phyloP scores from a whole-genome alignment of 306 rosid genomes.

The Morella rubra region DNA sequence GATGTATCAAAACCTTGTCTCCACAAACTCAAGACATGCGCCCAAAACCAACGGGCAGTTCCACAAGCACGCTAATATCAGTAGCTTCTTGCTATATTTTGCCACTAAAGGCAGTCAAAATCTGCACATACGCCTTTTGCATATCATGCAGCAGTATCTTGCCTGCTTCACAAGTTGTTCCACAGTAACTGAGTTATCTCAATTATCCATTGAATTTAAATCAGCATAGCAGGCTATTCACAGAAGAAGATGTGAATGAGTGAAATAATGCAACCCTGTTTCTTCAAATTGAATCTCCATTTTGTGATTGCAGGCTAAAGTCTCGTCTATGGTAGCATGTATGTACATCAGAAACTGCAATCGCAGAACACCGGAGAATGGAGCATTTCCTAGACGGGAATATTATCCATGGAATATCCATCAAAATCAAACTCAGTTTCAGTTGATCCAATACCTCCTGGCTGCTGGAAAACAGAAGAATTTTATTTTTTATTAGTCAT shows the following conservation, averaged over 20 bases:
- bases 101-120: constrained; percentile 55
- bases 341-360: constrained; percentile 62
- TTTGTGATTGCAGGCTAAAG: constrained; percentile 44
- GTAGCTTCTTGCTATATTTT: constrained; percentile 51
- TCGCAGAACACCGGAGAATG: constrained; percentile 28
- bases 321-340: constrained; percentile 52
- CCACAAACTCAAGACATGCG: constrained; percentile 30
- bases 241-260: constrained; percentile 35
- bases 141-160: constrained; percentile 38
- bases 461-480: constrained; percentile 51
- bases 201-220: constrained; percentile 27
- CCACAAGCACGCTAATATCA: constrained; percentile 48
- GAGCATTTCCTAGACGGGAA: constrained; percentile 61
- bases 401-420: constrained; percentile 80
- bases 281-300: constrained; percentile 36
- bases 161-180: constrained; percentile 6
- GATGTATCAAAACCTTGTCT: constrained; percentile 59
- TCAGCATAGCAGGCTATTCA: constrained; percentile 38
- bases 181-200: constrained; percentile 36
- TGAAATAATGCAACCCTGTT: constrained; percentile 35
- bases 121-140: constrained; percentile 56
- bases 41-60: constrained; percentile 48
- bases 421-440: constrained; percentile 84
- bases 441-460: constrained; percentile 59
- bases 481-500: not conserved